Evolutionary conservation across 2,329 filamentous ascomycete genomes (phyloP).

Genomic region (Myriosclerotinia duriaeana): DNA sequence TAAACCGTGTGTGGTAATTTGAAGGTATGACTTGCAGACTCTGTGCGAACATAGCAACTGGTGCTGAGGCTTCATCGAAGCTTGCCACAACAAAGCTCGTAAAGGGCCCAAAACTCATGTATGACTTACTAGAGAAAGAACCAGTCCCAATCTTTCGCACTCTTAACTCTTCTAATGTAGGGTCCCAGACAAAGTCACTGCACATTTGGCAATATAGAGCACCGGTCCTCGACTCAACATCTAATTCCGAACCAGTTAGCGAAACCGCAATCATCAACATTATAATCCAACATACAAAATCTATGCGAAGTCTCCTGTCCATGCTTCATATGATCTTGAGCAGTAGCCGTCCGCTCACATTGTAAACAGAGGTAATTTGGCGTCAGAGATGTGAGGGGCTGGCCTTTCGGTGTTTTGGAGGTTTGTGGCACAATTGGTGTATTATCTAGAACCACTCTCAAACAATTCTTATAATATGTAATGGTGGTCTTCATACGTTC

Average conservation of each 20-base stretch:
- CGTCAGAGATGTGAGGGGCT: conserved; percentile 60
- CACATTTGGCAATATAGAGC: conserved; percentile 79
- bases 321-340: conserved; percentile 65
- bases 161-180: conserved; percentile 73
- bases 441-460: conserved; percentile 69
- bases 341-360: conserved; percentile 67
- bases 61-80: not conserved
- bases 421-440: conserved; percentile 65
- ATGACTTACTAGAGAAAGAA: conserved; percentile 59
- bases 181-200: conserved; percentile 80
- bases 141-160: conserved; percentile 68
- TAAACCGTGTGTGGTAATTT: not conserved
- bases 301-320: conserved; percentile 67
- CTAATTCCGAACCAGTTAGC: conserved; percentile 45
- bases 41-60: not conserved
- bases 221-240: conserved; percentile 74
- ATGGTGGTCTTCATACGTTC: conserved; percentile 68
- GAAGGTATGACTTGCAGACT: not conserved
- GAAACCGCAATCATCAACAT: not conserved
- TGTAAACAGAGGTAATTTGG: conserved; percentile 72
- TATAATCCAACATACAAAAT: conserved; percentile 59
- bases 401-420: conserved; percentile 57
- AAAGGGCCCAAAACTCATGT: too few species aligned
- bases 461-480: conserved; percentile 68
- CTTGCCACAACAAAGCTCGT: not conserved